A percentile compares a stretch with the other conserved stretches of the same genome.
Conservation (phyloP, 2,329 filamentous ascomycete genomes). For the Diaporthe vexans region DNA sequence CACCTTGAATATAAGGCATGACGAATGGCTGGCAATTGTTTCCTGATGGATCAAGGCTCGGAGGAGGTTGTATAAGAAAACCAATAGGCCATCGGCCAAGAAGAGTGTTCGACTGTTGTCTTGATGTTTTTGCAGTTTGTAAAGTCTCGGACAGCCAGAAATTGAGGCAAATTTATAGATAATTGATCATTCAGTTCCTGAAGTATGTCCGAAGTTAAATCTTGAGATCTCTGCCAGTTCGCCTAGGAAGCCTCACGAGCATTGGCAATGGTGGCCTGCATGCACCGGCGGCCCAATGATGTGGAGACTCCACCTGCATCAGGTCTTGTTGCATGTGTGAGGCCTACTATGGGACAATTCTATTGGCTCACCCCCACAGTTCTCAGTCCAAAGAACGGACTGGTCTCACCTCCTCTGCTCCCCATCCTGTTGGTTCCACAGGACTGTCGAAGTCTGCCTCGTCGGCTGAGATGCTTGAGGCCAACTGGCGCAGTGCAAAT, state of each 20-base stretch:
- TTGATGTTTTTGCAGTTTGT: no score
- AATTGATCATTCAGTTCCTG: not conserved
- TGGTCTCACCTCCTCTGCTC: not conserved
- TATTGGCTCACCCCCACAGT: not conserved
- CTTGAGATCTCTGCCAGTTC: not conserved
- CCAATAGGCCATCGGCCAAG: not conserved
- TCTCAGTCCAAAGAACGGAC: not conserved
- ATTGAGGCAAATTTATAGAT: not conserved
- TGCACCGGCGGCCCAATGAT: not conserved
- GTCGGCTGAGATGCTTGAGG: slow-evolving; percentile 19
- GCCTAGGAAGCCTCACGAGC: not conserved
- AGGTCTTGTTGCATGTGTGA: not conserved
- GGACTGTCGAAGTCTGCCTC: slow-evolving; percentile 2
- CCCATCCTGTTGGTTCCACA: slow-evolving; percentile 8
- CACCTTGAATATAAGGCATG: slow-evolving; percentile 11
- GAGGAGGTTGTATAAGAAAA: not conserved
- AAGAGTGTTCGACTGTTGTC: not conserved
- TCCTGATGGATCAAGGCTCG: not conserved
- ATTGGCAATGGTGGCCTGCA: not conserved
- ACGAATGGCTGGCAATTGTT: not conserved
- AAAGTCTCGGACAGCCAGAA: no score
- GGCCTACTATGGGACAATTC: slow-evolving; percentile 5
- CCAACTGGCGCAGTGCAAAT: slow-evolving; percentile 22
- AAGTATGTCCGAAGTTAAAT: not conserved
- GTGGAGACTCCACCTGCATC: not conserved